These are phyloP conservation scores for Penicillium verrucosum DNA, from an alignment of 2,329 filamentous ascomycete genomes.

Conservation along the genomic window DNA sequence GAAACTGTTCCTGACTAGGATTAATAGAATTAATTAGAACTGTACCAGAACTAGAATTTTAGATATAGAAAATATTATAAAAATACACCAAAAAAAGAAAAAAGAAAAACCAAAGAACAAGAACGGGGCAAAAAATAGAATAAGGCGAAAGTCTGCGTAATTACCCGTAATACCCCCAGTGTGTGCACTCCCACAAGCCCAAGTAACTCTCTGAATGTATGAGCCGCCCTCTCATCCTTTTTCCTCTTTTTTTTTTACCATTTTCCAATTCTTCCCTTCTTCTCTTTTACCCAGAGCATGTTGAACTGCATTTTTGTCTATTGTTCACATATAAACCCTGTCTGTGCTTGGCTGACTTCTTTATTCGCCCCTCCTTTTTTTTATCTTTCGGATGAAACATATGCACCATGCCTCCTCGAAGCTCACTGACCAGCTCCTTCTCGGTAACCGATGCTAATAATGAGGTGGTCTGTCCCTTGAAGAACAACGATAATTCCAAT, in stretches of 20 bases:
- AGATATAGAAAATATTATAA: neutral
- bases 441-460: conserved; percentile 88
- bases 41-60: neutral
- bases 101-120: neutral
- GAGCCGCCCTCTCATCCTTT: conserved; percentile 9
- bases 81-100: neutral
- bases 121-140: neutral
- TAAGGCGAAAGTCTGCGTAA: conserved; percentile 7
- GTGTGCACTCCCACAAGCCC: conserved; percentile 1
- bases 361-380: conserved; percentile 13
- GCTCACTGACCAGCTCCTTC: conserved; percentile 83
- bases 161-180: conserved; percentile 9
- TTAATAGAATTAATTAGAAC: too few relatives aligned
- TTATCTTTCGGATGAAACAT: conserved; percentile 30
- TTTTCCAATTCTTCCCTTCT: conserved; percentile 4
- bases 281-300: conserved; percentile 8
- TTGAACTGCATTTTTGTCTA: conserved; percentile 4
- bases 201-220: conserved; percentile 11
- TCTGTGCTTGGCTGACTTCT: conserved; percentile 9
- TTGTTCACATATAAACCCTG: conserved; percentile 10
- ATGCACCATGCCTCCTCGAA: conserved; percentile 79
- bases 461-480: conserved; percentile 93
- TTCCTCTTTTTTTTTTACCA: conserved; percentile 9
- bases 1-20: neutral
- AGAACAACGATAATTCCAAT: conserved; percentile 92